Evolutionary conservation across 1,284 basidiomycete species (phyloP).

Genomic region (Ceratobasidium sp.): DNA sequence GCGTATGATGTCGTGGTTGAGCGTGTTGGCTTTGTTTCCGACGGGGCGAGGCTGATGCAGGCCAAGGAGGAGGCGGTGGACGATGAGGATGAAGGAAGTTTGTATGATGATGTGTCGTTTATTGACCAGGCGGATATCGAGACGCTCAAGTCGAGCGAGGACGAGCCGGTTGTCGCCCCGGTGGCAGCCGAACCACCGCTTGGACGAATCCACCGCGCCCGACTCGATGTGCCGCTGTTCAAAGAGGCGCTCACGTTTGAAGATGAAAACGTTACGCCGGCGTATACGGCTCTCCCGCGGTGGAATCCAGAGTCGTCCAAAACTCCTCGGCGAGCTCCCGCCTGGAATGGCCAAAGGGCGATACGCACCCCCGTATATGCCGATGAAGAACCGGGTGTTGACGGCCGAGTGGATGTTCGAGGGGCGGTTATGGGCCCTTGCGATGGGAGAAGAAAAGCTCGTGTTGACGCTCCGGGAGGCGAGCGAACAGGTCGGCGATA

Average conservation of each 20-base stretch:
- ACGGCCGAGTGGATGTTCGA: slow-evolving; percentile 33
- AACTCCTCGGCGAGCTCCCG: not conserved
- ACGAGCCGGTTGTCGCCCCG: not conserved
- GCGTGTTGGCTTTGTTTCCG: not conserved
- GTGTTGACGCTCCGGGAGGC: slow-evolving; percentile 4
- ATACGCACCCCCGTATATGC: not conserved
- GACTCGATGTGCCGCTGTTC: slow-evolving; percentile 10
- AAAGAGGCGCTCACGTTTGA: slow-evolving; percentile 6
- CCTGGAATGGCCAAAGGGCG: not conserved
- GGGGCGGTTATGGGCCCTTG: slow-evolving; percentile 22
- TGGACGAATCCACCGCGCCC: slow-evolving; percentile 4
- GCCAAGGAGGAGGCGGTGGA: not conserved
- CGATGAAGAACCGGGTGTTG: slow-evolving; percentile 18
- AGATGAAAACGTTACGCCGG: not conserved
- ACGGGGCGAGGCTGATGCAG: not conserved
- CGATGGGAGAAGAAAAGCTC: slow-evolving; percentile 15
- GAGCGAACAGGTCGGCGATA: slow-evolving; percentile 2
- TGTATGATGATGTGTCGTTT: slow-evolving; percentile 24
- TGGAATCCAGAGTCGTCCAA: not conserved
- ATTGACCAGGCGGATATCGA: slow-evolving; percentile 33
- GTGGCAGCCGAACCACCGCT: not conserved
- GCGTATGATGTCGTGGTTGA: slow-evolving; percentile 20
- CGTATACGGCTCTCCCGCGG: slow-evolving; percentile 1
- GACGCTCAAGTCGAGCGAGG: slow-evolving; percentile 23
- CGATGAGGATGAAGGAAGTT: slow-evolving; percentile 14